Evolutionary conservation across 768 basidiomycete genomes (phyloP).

Genomic region (Tremella fuciformis): DNA sequence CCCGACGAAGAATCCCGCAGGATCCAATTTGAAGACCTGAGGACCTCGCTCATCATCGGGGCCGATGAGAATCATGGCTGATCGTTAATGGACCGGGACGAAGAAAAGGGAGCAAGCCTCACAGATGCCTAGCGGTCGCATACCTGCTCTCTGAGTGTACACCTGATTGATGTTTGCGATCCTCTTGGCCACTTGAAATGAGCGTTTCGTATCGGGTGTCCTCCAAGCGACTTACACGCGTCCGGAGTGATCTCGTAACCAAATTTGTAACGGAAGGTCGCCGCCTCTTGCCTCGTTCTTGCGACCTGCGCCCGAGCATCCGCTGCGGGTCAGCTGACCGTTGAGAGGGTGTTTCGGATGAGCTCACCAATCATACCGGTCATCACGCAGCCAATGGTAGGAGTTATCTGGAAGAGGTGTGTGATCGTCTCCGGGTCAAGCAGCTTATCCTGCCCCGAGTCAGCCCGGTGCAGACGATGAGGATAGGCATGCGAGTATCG

Average conservation of each 20-base stretch:
- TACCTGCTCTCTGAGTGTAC: constrained; percentile 93
- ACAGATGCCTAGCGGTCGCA: constrained; percentile 97
- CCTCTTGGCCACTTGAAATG: constrained; percentile 66
- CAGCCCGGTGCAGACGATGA: background rate
- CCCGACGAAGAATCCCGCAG: constrained; percentile 96
- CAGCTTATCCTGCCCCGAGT: constrained; percentile 76
- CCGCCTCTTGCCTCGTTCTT: constrained; percentile 83
- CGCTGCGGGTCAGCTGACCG: constrained; percentile 56
- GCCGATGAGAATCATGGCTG: constrained; percentile 95
- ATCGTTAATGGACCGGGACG: constrained; percentile 45
- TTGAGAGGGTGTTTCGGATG: background rate
- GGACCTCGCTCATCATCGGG: constrained; percentile 86
- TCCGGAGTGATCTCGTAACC: constrained; percentile 98
- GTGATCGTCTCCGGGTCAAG: constrained; percentile 91
- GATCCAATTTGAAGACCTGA: constrained; percentile 97
- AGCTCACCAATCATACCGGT: constrained; percentile 86
- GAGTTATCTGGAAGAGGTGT: constrained; percentile 92
- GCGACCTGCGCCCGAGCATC: constrained; percentile 86
- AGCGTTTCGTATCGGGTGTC: background rate
- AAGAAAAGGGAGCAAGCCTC: constrained; percentile 40
- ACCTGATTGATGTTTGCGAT: constrained; percentile 98
- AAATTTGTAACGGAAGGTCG: constrained; percentile 89
- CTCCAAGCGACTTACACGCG: constrained; percentile 55
- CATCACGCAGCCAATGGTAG: constrained; percentile 95
- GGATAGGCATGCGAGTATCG: no score